phyloP scores from a whole-genome alignment of 225 moss, liverwort and hornwort species.

The Rhytidiadelphus loreus region DNA sequence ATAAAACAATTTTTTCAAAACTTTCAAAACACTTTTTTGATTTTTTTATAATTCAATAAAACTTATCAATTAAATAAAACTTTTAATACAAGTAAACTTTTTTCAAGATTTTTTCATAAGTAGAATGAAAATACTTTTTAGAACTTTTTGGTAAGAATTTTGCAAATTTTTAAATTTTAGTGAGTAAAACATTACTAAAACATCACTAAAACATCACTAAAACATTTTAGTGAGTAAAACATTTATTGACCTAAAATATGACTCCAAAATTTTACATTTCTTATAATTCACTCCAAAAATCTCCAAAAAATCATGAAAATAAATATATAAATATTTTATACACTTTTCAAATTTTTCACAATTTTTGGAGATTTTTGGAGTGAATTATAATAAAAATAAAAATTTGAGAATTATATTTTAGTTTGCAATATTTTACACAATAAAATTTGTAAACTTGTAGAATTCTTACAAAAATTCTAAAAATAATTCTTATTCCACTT shows the following conservation, averaged over 20 bases:
- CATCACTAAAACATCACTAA: no score
- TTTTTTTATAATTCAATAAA: background rate
- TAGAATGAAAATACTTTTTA: no score
- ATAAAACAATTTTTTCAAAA: background rate
- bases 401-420: background rate
- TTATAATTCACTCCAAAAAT: background rate
- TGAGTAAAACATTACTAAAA: background rate
- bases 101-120: background rate
- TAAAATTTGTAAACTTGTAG: background rate
- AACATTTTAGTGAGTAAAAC: no score
- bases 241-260: background rate
- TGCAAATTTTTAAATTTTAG: background rate
- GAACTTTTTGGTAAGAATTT: no score
- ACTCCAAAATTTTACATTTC: background rate
- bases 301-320: background rate
- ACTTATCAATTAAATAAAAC: background rate
- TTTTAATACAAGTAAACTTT: background rate
- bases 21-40: background rate
- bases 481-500: no score
- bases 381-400: accelerated
- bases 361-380: background rate
- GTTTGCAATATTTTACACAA: background rate
- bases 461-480: background rate
- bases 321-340: background rate
- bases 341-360: background rate